Evolutionary conservation across 1,139 yeast genomes (phyloP).

Genomic region (Taphrina communis): DNA sequence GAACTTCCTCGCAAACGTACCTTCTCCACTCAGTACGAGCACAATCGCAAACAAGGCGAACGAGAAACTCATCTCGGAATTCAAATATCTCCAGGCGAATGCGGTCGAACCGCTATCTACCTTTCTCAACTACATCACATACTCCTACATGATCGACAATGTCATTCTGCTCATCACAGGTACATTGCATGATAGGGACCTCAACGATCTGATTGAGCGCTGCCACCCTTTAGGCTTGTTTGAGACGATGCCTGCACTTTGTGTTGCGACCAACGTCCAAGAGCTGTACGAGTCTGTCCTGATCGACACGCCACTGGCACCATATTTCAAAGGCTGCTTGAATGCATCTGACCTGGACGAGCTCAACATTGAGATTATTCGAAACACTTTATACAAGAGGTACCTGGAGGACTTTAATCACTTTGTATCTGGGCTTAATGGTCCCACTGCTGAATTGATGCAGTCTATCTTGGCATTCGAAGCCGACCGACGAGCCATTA

Average conservation of each 20-base stretch:
- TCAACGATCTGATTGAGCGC: conserved; percentile 80
- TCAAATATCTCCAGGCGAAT: conserved; percentile 81
- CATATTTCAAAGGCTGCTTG: conserved; percentile 88
- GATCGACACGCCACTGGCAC: conserved; percentile 96
- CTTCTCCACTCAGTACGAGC: conserved; percentile 81
- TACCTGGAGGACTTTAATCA: conserved; percentile 84
- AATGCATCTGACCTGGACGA: conserved; percentile 96
- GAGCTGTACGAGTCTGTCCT: conserved; percentile 91
- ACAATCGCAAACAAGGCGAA: conserved; percentile 80
- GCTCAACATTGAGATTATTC: conserved; percentile 88
- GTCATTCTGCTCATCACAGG: conserved; percentile 96
- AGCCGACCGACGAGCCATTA: conserved; percentile 93
- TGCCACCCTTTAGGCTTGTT: conserved; percentile 99
- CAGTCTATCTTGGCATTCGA: conserved; percentile 77
- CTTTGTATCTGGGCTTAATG: conserved; percentile 68
- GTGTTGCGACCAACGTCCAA: conserved; percentile 93
- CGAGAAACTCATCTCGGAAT: conserved; percentile 77
- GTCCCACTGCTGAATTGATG: conserved; percentile 87
- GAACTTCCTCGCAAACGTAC: conserved; percentile 79
- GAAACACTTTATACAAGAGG: conserved; percentile 89
- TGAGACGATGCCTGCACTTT: conserved; percentile 92
- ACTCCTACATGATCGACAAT: conserved; percentile 98
- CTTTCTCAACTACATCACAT: conserved; percentile 88
- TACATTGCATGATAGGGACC: conserved; percentile 91
- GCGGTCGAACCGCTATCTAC: conserved; percentile 78